Conservation (phyloP, 1,284 basidiomycete genomes). For the Irpex sp. region DNA sequence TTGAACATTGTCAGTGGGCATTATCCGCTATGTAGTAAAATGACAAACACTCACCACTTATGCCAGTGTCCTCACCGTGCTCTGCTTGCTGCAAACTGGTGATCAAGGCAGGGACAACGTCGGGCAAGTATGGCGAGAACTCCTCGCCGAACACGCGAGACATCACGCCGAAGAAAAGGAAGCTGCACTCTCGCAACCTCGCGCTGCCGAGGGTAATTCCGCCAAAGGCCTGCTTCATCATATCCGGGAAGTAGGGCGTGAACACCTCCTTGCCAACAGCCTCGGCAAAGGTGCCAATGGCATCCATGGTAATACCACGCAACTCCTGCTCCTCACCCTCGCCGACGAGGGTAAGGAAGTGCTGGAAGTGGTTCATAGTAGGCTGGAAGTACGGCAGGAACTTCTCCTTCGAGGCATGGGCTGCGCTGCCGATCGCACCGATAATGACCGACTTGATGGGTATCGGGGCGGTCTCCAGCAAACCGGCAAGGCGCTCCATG, state of each 20-base stretch:
- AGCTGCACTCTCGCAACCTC: slow-evolving; percentile 92
- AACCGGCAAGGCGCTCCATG: slow-evolving; percentile 91
- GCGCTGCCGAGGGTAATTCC: slow-evolving; percentile 87
- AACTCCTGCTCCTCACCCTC: slow-evolving; percentile 93
- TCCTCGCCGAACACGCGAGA: slow-evolving; percentile 94
- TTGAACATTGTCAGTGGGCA: slow-evolving; percentile 16
- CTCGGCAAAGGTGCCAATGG: slow-evolving; percentile 96
- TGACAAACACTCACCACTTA: slow-evolving; percentile 1
- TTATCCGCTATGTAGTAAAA: not conserved
- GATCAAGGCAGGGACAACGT: slow-evolving; percentile 86
- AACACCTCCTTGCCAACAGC: slow-evolving; percentile 94
- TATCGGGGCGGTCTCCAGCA: slow-evolving; percentile 86
- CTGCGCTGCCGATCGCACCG: slow-evolving; percentile 97
- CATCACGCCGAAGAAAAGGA: slow-evolving; percentile 99
- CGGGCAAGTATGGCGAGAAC: slow-evolving; percentile 85
- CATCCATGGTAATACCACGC: slow-evolving; percentile 97
- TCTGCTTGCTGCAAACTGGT: slow-evolving; percentile 86
- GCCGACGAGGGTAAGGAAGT: slow-evolving; percentile 79
- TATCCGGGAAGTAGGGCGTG: slow-evolving; percentile 91
- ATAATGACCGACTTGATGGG: slow-evolving; percentile 94
- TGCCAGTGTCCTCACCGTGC: slow-evolving; percentile 59
- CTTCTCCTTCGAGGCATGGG: slow-evolving; percentile 92
- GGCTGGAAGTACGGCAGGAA: slow-evolving; percentile 96
- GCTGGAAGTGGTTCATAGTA: slow-evolving; percentile 87
- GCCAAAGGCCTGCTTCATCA: slow-evolving; percentile 96